Conservation (phyloP, 2,329 filamentous ascomycete species). For the Zymoseptoria crescenta region DNA sequence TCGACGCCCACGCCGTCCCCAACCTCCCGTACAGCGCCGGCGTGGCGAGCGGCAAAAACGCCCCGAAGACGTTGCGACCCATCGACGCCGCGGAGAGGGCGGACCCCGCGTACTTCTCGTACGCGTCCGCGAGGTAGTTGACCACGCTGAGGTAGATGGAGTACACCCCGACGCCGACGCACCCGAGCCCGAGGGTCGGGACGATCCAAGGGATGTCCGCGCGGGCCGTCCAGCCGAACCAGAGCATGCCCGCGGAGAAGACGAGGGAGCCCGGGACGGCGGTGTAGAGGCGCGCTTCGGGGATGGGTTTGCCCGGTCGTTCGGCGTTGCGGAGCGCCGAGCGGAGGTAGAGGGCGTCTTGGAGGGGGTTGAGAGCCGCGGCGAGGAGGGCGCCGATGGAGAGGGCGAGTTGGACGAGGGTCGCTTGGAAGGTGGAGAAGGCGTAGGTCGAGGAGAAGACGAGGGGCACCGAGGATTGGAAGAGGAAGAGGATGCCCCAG, state of each 20-base stretch:
- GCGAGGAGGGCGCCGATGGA: slow-evolving; percentile 37
- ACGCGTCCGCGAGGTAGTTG: slow-evolving; percentile 42
- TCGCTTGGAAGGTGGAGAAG: slow-evolving; percentile 32
- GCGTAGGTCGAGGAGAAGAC: slow-evolving; percentile 31
- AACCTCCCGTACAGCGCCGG: slow-evolving; percentile 38
- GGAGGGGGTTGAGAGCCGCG: slow-evolving; percentile 27
- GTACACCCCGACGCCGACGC: slow-evolving; percentile 47
- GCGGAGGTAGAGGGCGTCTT: slow-evolving; percentile 34
- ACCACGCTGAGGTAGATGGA: slow-evolving; percentile 44
- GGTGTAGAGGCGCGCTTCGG: slow-evolving; percentile 37
- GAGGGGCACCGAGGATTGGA: slow-evolving; percentile 37
- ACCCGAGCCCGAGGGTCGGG: slow-evolving; percentile 40
- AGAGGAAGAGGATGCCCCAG: slow-evolving; percentile 38
- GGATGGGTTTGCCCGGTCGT: slow-evolving; percentile 24
- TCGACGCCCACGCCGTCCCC: slow-evolving; percentile 41
- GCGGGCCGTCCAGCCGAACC: slow-evolving; percentile 44
- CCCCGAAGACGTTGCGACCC: slow-evolving; percentile 39
- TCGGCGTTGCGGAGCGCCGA: slow-evolving; percentile 26
- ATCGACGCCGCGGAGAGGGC: slow-evolving; percentile 39
- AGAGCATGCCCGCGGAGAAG: slow-evolving; percentile 39
- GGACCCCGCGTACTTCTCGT: slow-evolving; percentile 41
- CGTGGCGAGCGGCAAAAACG: slow-evolving; percentile 40
- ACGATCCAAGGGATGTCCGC: slow-evolving; percentile 35
- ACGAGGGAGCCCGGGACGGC: slow-evolving; percentile 37
- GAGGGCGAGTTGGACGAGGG: slow-evolving; percentile 35